Evolutionary conservation across 345 rosid species (phyloP).

Genomic region (Nephelium lappaceum): DNA sequence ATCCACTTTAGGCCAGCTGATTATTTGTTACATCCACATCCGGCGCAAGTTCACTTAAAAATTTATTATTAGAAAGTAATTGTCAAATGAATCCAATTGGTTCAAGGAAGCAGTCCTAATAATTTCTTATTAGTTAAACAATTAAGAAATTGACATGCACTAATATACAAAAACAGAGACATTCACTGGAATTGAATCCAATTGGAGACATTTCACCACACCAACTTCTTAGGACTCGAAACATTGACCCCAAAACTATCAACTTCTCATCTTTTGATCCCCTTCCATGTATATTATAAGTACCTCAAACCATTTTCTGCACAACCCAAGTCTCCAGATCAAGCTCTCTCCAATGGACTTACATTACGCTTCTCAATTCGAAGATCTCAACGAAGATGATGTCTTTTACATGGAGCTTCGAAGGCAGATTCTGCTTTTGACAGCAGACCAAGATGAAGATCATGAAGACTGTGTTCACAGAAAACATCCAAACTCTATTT

Average conservation of each 20-base stretch:
- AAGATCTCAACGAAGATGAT: conserved; percentile 32
- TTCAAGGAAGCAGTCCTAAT: conserved; percentile 16
- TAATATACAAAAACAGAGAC: conserved; percentile 34
- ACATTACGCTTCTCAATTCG: neutral
- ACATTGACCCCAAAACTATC: conserved; percentile 31
- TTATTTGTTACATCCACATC: neutral
- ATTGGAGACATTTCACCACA: conserved; percentile 28
- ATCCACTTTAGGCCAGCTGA: too few relatives aligned
- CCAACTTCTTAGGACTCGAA: neutral
- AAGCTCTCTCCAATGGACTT: conserved; percentile 13
- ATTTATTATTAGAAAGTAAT: too few relatives aligned
- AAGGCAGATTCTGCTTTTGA: conserved; percentile 48
- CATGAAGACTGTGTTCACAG: neutral
- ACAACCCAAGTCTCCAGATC: neutral
- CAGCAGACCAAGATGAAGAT: conserved; percentile 44
- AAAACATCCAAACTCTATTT: neutral
- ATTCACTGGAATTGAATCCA: conserved; percentile 26
- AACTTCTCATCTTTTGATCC: neutral
- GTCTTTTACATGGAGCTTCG: conserved; percentile 37
- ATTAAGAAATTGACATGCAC: conserved; percentile 23
- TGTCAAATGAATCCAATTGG: conserved; percentile 7
- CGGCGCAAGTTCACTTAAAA: too few relatives aligned
- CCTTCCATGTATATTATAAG: neutral
- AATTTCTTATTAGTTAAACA: neutral
- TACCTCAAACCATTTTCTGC: neutral